Evolutionary conservation across 495 filamentous ascomycete species (phyloP).

Genomic region (Penicillium parvum): DNA sequence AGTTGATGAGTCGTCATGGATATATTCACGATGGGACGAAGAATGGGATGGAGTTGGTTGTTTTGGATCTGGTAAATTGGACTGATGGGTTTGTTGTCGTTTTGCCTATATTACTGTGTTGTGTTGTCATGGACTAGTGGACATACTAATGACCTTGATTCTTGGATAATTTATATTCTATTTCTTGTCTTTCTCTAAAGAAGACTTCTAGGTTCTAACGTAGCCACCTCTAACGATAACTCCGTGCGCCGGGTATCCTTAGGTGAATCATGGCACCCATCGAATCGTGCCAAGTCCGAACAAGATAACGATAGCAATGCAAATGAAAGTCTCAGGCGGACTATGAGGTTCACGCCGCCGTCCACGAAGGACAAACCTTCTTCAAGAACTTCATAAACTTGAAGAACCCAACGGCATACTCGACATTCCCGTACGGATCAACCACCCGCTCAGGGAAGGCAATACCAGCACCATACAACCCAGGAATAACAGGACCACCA

Average conservation of each 20-base stretch:
- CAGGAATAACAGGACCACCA: slow-evolving; percentile 35
- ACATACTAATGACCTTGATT: neutral
- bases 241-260: neutral
- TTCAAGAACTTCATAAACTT: slow-evolving; percentile 63
- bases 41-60: neutral
- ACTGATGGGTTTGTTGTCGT: too few species aligned
- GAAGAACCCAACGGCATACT: slow-evolving; percentile 57
- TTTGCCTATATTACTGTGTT: too few species aligned
- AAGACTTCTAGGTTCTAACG: neutral
- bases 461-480: slow-evolving; percentile 56
- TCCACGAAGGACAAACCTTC: slow-evolving; percentile 47
- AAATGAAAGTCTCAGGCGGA: neutral
- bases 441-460: slow-evolving; percentile 57
- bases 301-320: neutral
- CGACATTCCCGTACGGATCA: slow-evolving; percentile 57
- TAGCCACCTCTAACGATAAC: too few species aligned
- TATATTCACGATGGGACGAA: slow-evolving; percentile 5
- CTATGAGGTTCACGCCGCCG: neutral
- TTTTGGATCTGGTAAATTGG: neutral
- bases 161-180: neutral
- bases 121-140: too few species aligned
- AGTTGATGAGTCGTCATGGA: neutral
- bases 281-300: neutral
- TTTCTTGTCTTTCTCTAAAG: too few species aligned
- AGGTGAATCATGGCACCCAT: neutral